Percentiles rank a stretch among this genome's conserved stretches.
phyloP scores from a whole-genome alignment of 1,284 basidiomycete genomes.

The Anthracocystis setariae region DNA sequence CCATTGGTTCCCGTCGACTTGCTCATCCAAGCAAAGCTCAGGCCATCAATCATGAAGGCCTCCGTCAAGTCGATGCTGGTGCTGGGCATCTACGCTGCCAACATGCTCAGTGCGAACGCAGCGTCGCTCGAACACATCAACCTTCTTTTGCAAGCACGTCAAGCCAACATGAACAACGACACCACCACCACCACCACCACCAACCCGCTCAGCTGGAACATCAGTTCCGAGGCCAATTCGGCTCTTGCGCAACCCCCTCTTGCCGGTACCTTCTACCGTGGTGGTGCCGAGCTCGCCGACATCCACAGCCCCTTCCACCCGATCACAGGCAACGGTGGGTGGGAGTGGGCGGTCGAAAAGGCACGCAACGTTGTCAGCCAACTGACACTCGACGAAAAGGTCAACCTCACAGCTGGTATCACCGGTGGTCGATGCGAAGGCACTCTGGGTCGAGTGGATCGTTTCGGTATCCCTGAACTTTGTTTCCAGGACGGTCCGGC shows the following conservation, averaged over 20 bases:
- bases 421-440: slow-evolving; percentile 35
- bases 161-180: slow-evolving; percentile 13
- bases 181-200: slow-evolving; percentile 11
- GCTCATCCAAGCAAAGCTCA: not conserved
- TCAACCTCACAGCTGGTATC: slow-evolving; percentile 44
- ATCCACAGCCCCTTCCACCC: slow-evolving; percentile 37
- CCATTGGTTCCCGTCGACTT: not conserved
- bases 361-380: slow-evolving; percentile 31
- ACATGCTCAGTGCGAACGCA: slow-evolving; percentile 20
- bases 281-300: slow-evolving; percentile 30
- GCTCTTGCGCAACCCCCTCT: slow-evolving; percentile 26
- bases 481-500: slow-evolving; percentile 50
- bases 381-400: slow-evolving; percentile 48
- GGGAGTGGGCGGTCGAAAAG: slow-evolving; percentile 40
- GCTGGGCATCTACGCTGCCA: slow-evolving; percentile 37
- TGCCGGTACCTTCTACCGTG: slow-evolving; percentile 36
- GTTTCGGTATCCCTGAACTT: slow-evolving; percentile 43
- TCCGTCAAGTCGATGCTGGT: slow-evolving; percentile 28
- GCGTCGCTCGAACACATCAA: slow-evolving; percentile 33
- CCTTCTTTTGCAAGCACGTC: slow-evolving; percentile 19
- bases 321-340: slow-evolving; percentile 37
- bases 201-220: slow-evolving; percentile 20
- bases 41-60: slow-evolving; percentile 17
- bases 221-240: slow-evolving; percentile 36
- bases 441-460: slow-evolving; percentile 33